Percentiles rank a stretch among this genome's conserved stretches.
These are phyloP conservation scores for Tubosaeta brunneosetosa DNA, from an alignment of 768 basidiomycete genomes.

Conservation along the genomic window DNA sequence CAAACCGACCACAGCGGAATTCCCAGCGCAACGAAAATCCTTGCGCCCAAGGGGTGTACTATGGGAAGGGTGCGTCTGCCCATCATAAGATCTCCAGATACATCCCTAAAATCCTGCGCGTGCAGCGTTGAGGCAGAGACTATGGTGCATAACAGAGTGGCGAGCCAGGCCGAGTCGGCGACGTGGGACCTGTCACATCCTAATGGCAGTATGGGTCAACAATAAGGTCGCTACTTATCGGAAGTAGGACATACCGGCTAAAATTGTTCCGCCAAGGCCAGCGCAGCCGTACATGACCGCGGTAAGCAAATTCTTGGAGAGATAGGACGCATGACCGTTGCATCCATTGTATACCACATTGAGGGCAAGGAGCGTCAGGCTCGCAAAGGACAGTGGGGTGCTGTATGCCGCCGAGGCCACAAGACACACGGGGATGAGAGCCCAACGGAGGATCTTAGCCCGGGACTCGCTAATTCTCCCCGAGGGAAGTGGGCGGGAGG, in stretches of 20 bases:
- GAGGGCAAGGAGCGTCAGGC: constrained; percentile 19
- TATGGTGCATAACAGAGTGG: constrained; percentile 24
- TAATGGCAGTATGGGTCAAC: background rate
- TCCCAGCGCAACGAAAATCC: constrained; percentile 15
- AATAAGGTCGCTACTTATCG: background rate
- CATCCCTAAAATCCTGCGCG: constrained; percentile 34
- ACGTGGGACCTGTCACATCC: constrained; percentile 14
- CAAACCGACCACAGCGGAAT: constrained; percentile 25
- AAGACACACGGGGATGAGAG: constrained; percentile 30
- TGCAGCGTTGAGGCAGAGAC: constrained; percentile 31
- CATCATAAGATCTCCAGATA: constrained; percentile 33
- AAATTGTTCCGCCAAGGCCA: constrained; percentile 31
- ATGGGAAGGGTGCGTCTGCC: constrained; percentile 41
- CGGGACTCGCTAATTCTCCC: constrained; percentile 33
- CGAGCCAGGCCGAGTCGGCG: constrained; percentile 10
- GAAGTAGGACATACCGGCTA: constrained; percentile 26
- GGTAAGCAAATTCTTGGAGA: constrained; percentile 24
- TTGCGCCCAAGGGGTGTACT: constrained; percentile 25
- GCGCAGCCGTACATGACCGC: constrained; percentile 31
- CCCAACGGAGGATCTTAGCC: constrained; percentile 35
- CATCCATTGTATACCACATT: constrained; percentile 34
- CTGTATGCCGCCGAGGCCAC: constrained; percentile 29
- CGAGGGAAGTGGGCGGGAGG: constrained; percentile 40
- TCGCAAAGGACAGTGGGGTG: constrained; percentile 24
- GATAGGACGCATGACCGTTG: background rate